Base-by-base conservation (phyloP, 805 yeast species). In the Yamadazyma ubonensis region DNA sequence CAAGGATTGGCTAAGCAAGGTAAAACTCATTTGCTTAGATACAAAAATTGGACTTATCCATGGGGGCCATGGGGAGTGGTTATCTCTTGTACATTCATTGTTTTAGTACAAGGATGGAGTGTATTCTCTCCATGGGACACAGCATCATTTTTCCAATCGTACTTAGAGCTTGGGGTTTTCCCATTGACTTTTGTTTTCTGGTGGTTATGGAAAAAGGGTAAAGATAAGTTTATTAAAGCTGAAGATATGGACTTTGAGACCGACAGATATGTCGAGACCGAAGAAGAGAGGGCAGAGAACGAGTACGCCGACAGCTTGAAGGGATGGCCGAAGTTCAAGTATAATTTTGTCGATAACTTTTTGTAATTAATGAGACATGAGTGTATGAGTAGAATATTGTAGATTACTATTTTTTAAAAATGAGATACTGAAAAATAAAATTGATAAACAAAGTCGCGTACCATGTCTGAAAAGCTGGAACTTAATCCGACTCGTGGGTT, bases 31-130 rank as follows among this genome's bases (percentile, higher is more conserved):
- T 68, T 70, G 42, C 54, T 75, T 20, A 49, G 55, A 9, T 73
- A 55, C 52, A 63, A 53, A 39, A 74, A 73, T 50, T 74, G 78
- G 78, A 69, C 78, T 1, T 67, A 74, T 47, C 79, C 80, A 8
- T 67, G 54, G 41, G 79, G 78, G 1, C 76, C 77, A 8, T 72
- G 68, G 60, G 61, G 72, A 44, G 65, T 67, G 12, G 70, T 71
- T 1, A 45, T 72, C 4, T 65, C 68, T 41, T 70, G 69, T 4
- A 47, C 63, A 0, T 62, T 74, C 38, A 70, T 75, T 41, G 59
- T 75, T 23, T 53, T 75, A n/a, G 71, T 75, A 6, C 80, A 75
- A 58, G 80, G 79, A 6, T 75, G 79, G 79, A 53, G 71, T 6
- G 57, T 73, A 4, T 69, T 75, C 44, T 61, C 69, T 6, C 79